Evolutionary conservation across 306 rosid genomes (phyloP), one percentile per base, ranked within the genome.

Genomic region (Cicer yamashitae): DNA sequence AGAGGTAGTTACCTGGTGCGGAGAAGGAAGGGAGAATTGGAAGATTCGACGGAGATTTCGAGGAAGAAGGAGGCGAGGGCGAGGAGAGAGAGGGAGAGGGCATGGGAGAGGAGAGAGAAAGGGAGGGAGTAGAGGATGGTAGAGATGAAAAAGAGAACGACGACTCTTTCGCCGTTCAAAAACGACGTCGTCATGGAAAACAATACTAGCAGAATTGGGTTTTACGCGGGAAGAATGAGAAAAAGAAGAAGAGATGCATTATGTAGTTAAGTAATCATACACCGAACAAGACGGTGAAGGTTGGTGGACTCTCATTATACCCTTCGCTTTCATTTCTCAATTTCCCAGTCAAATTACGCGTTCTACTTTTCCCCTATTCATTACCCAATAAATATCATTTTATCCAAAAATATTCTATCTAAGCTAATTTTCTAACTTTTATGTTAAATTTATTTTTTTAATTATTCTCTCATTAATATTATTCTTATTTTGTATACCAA

Each of bases 41-140:
- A 62, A 51, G 78, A 63, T 30, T 94, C 98, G 64, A 84, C 89
- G 61, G 73, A 77, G 76, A 92, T 87, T 64, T 94, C 99, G 71
- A 92, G 70, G 83, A 75, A 79, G 78, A 90, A 83, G 13, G 98
- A 89, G 30, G 89, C 73, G 66, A 91, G 62, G 74, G 96, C 59
- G 77, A 94, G 91, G 56, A 94, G 85, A 12, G 88, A 88, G 82
- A 94, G 92, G 53, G 97, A 39, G 38, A 94, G 8, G 79, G 91
- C 97, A 39, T 84, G 96, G 66, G 72, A 72, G 86, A 92, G 70
- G 76, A 94, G 97, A 79, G 96, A 85, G 79, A 25, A 10, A 2
- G 97, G 91, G 54, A 94, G 96, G n/a, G 96, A 85, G 73, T 38
- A 82, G 66, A 92, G 73, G 51, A 90, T 75, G 43, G 59, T 78